Evolutionary conservation across 441 rosid genomes (phyloP).

Genomic region (Pelargonium citronellum): DNA sequence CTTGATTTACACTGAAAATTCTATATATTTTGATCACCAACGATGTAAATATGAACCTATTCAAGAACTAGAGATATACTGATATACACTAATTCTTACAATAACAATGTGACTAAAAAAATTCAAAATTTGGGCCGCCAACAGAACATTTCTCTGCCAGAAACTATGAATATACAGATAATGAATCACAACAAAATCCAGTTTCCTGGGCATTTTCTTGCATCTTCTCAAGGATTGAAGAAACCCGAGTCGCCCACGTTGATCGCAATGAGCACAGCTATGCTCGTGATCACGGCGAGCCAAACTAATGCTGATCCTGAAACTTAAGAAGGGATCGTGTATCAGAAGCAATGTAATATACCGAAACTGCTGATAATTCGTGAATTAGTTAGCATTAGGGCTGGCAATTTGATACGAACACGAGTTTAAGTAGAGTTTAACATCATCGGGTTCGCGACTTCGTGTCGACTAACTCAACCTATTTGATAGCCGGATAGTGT

Average conservation of each 20-base stretch:
- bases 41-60: background rate
- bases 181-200: background rate
- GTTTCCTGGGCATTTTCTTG: background rate
- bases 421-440: no score
- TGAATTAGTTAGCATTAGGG: no score
- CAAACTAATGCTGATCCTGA: conserved; percentile 70
- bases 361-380: no score
- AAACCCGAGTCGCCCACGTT: conserved; percentile 60
- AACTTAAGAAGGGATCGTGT: background rate
- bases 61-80: background rate
- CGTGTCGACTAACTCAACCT: no score
- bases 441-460: no score
- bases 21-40: no score
- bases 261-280: conserved; percentile 60
- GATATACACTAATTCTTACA: background rate
- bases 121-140: conserved; percentile 6
- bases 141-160: background rate
- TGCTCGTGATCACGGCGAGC: conserved; percentile 63
- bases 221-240: conserved; percentile 69
- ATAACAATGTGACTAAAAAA: background rate
- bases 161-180: background rate
- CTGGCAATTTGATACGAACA: background rate
- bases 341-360: no score
- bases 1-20: no score
- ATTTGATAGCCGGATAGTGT: no score